These are phyloP conservation scores for Podaxis rugospora DNA, from an alignment of 768 basidiomycete species.

Conservation along the genomic window DNA sequence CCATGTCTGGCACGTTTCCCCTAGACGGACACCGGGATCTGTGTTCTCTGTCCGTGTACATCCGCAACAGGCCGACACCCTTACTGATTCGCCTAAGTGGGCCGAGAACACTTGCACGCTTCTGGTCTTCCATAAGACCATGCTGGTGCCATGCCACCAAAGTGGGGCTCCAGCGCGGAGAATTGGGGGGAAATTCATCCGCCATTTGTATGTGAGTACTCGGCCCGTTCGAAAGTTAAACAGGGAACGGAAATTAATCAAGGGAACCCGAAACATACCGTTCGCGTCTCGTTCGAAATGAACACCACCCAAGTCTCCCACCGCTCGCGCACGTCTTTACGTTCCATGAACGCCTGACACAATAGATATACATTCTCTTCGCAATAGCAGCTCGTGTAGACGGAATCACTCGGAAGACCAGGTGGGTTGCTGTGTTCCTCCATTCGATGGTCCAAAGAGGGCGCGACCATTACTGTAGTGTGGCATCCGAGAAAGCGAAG, in stretches of 20 bases:
- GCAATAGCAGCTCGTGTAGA: conserved; percentile 62
- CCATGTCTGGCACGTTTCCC: neutral
- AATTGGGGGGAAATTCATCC: neutral
- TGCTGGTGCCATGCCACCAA: neutral
- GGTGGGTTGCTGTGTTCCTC: neutral
- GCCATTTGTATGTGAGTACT: neutral
- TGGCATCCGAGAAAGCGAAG: neutral
- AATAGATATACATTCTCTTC: conserved; percentile 74
- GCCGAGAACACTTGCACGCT: neutral
- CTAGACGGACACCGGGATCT: neutral
- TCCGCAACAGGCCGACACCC: no score
- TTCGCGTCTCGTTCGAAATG: conserved; percentile 59
- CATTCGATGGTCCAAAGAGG: neutral
- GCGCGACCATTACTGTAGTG: neutral
- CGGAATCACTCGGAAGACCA: conserved; percentile 29
- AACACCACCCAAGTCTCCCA: conserved; percentile 59
- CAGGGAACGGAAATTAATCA: neutral
- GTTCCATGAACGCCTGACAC: conserved; percentile 34
- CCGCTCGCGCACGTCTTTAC: conserved; percentile 19
- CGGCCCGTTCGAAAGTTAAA: neutral
- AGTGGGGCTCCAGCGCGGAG: neutral
- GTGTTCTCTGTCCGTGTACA: neutral
- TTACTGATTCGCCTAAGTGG: neutral
- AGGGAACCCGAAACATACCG: conserved; percentile 34
- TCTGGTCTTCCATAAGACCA: no score